Percentiles rank a stretch among this genome's conserved stretches.
Evolutionary conservation across 2,329 filamentous ascomycete species (phyloP).

Genomic region (Clarireedia homoeocarpa): DNA sequence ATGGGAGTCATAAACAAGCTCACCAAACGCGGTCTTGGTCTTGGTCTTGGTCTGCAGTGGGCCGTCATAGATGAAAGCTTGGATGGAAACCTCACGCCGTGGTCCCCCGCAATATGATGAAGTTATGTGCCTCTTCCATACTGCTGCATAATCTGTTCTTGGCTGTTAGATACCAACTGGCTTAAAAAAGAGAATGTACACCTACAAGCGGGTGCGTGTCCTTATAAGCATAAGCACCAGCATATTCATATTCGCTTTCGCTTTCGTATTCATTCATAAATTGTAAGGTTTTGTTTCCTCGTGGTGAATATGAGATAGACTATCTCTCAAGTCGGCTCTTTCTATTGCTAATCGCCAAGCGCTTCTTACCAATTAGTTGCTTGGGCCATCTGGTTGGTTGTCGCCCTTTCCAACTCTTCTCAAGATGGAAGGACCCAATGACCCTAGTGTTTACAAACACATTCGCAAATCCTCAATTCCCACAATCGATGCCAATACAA

Average conservation of each 20-base stretch:
- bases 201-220: not conserved
- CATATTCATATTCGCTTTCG: not conserved
- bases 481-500: not conserved
- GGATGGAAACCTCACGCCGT: slow-evolving; percentile 3
- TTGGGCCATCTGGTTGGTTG: not conserved
- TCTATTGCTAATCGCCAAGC: not conserved
- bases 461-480: not conserved
- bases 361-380: not conserved
- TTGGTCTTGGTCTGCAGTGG: slow-evolving; percentile 5
- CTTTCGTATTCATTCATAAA: too few relatives aligned
- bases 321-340: not conserved
- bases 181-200: not conserved
- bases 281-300: not conserved
- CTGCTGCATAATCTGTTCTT: too few relatives aligned
- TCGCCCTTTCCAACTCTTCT: not conserved
- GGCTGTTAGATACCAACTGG: too few relatives aligned
- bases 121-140: too few relatives aligned
- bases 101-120: not conserved
- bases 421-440: slow-evolving; percentile 7
- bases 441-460: not conserved
- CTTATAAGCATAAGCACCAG: not conserved
- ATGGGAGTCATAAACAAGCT: not conserved
- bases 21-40: not conserved
- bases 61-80: slow-evolving; percentile 7
- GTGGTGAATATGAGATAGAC: not conserved